These are phyloP conservation scores for Ustilago cynodontis DNA, from an alignment of 1,284 basidiomycete genomes.

Conservation along the genomic window DNA sequence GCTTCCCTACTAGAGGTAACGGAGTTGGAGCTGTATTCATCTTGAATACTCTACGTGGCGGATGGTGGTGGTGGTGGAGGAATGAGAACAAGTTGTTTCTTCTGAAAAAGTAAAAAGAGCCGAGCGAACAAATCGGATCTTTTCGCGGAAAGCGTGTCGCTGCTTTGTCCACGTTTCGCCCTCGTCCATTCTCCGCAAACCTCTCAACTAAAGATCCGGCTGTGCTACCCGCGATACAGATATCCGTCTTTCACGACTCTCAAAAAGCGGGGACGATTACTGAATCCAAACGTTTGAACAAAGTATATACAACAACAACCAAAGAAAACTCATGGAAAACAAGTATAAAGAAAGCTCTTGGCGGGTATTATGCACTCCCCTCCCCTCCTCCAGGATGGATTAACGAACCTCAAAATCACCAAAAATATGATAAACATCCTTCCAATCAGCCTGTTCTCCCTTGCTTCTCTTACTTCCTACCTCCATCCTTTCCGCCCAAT, in stretches of 20 bases:
- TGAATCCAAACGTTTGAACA: too few relatives aligned
- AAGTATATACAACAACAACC: too few relatives aligned
- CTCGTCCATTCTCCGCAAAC: too few relatives aligned
- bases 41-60: background rate
- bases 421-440: constrained; percentile 57
- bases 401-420: constrained; percentile 60
- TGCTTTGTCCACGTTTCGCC: constrained; percentile 3
- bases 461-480: constrained; percentile 41
- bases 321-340: background rate
- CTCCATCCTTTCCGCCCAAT: constrained; percentile 57
- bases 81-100: background rate
- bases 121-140: background rate
- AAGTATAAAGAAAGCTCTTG: background rate
- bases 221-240: too few relatives aligned
- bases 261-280: background rate
- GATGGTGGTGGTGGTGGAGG: background rate
- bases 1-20: constrained; percentile 68
- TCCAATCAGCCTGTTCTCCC: constrained; percentile 51
- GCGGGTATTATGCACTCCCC: background rate
- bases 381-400: background rate
- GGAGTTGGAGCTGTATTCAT: constrained; percentile 51
- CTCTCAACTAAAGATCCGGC: too few relatives aligned
- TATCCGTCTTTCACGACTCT: background rate
- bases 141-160: constrained; percentile 22
- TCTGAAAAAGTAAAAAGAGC: background rate